Base-by-base conservation (phyloP, 768 basidiomycete species). In the Kwoniella europaea region DNA sequence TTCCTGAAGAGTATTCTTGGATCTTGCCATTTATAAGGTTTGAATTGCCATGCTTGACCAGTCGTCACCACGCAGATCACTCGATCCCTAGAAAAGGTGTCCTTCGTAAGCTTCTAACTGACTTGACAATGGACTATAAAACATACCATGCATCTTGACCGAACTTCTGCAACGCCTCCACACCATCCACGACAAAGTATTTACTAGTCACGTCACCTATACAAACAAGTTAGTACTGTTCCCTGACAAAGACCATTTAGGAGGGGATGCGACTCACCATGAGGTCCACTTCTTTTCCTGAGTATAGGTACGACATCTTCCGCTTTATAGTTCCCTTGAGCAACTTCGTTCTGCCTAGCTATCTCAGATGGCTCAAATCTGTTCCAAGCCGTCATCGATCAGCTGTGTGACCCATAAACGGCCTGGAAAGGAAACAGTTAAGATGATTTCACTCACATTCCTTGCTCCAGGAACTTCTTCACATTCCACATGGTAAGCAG, bases 401-500 rank as follows among this genome's bases (percentile, higher is more conserved):
- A 67, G 56, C 70, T 64, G 55, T 20, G 44, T 53, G 27, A 86
- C 22, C 60, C 29, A 52, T 42, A 53, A 27, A 24, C 10, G 18
- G 58, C 18, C 10, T 52, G 29, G 44, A 12, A 15, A 24, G 18
- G 35, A 35, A 35, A 35, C 35, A 35, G 58, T 24, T 10, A 22
- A 68, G 10, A n/a, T 10, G 44, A 57, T 24, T 22, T 2, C 46
- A 44, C 89, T 69, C 83, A 93, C 91, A 88, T 85, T 0, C 93
- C 88, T 78, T 98, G 93, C 85, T 98, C 93, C 16, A 99, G 85
- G 85, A 98, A 97, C 42, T 88, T 89, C 82, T 92, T 92, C 67
- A 98, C 93, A 79, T 99, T 99, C 88, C 94, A 90, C 93, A 99
- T 97, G 6, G 94, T 97, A 80, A 99, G 90, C 66, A 99, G 88